Conservation (phyloP, 495 filamentous ascomycete genomes). For the Xylaria venustula region DNA sequence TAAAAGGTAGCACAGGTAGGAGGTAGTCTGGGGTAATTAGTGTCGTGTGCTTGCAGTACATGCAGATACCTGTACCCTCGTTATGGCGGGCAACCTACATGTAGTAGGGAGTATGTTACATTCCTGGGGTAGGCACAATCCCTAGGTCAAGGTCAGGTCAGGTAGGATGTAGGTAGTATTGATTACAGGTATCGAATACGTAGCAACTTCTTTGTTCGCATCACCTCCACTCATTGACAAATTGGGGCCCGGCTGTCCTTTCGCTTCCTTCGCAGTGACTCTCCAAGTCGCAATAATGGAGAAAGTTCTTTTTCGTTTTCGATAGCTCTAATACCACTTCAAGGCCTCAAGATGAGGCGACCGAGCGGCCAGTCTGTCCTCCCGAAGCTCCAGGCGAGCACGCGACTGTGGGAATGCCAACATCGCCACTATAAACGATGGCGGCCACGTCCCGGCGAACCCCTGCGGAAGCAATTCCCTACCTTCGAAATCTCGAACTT, state of each 20-base stretch:
- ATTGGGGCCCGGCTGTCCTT: background rate
- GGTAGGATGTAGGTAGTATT: too few relatives aligned
- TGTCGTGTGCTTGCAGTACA: too few relatives aligned
- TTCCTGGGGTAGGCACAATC: too few relatives aligned
- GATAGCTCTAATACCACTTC: too few relatives aligned
- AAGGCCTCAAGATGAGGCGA: conserved; percentile 17
- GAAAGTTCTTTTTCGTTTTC: background rate
- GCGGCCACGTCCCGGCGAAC: background rate
- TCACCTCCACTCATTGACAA: background rate
- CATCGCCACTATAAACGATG: background rate
- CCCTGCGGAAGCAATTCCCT: background rate
- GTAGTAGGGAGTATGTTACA: too few relatives aligned
- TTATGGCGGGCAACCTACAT: too few relatives aligned
- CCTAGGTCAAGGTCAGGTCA: too few relatives aligned
- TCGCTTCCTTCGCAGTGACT: background rate
- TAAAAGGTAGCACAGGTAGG: too few relatives aligned
- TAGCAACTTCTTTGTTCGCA: too few relatives aligned
- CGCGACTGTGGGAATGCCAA: conserved; percentile 5
- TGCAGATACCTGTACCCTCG: too few relatives aligned
- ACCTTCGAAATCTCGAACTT: conserved; percentile 17
- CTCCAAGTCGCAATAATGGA: background rate
- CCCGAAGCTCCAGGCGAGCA: conserved; percentile 6
- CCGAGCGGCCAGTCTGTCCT: background rate
- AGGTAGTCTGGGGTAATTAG: background rate
- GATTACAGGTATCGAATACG: too few relatives aligned